These are phyloP conservation scores for Termitomyces sp. DNA, from an alignment of 768 basidiomycete genomes.

Conservation along the genomic window DNA sequence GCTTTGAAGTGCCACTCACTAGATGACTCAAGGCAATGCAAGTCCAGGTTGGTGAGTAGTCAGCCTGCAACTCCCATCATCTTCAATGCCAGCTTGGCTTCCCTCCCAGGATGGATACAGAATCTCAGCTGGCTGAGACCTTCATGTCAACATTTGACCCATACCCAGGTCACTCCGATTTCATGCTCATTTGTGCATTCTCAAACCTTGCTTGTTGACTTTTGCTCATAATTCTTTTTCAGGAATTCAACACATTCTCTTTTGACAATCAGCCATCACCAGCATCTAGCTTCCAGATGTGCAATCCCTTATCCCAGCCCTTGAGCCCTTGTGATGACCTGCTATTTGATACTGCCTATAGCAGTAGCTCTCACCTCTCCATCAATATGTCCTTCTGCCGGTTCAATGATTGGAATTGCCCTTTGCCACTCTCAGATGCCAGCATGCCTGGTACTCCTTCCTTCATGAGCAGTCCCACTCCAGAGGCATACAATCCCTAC, in stretches of 20 bases:
- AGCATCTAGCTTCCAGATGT: conserved; percentile 26
- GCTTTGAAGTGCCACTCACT: conserved; percentile 73
- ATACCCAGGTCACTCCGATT: conserved; percentile 34
- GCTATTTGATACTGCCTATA: conserved; percentile 11
- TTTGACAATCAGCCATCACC: conserved; percentile 40
- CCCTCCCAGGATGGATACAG: conserved; percentile 18
- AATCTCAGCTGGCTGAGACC: conserved; percentile 28
- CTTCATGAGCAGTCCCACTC: conserved; percentile 29
- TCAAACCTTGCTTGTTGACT: conserved; percentile 4
- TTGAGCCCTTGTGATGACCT: conserved; percentile 18
- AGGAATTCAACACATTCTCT: conserved; percentile 48
- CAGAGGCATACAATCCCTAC: conserved; percentile 28
- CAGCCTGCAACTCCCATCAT: conserved; percentile 31
- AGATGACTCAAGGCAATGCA: conserved; percentile 26
- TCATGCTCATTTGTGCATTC: conserved; percentile 51
- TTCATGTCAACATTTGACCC: conserved; percentile 33
- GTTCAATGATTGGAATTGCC: conserved; percentile 43
- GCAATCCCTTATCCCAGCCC: conserved; percentile 25
- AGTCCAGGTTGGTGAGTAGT: conserved; percentile 36
- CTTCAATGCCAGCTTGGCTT: conserved; percentile 19
- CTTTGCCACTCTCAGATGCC: conserved; percentile 35
- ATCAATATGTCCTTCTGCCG: conserved; percentile 38
- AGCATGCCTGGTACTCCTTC: conserved; percentile 44
- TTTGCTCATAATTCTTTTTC: conserved; percentile 2
- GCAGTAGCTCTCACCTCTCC: conserved; percentile 28